Evolutionary conservation across 2,329 filamentous ascomycete species (phyloP).

Genomic region (Aulographum hederae): DNA sequence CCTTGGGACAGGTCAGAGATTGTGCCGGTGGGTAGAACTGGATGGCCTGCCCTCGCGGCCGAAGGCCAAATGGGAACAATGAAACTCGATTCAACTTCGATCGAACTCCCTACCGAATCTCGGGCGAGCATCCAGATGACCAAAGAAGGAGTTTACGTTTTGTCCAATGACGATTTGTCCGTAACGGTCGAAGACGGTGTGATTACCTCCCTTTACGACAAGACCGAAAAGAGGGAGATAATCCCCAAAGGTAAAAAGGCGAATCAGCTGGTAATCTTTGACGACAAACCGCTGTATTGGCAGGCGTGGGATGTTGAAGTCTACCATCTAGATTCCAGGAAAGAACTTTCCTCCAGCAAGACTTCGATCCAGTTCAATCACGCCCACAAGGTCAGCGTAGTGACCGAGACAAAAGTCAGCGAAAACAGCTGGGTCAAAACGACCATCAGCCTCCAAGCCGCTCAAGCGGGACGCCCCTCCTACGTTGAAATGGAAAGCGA

Average conservation of each 20-base stretch:
- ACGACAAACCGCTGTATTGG: constrained; percentile 96
- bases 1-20: constrained; percentile 70
- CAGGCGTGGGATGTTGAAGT: constrained; percentile 98
- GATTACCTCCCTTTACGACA: constrained; percentile 73
- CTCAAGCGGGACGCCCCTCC: not conserved
- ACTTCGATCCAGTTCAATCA: constrained; percentile 56
- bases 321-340: constrained; percentile 74
- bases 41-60: constrained; percentile 1
- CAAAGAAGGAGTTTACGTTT: constrained; percentile 53
- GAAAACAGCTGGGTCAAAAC: constrained; percentile 73
- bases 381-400: constrained; percentile 60
- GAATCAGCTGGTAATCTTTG: constrained; percentile 85
- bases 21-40: constrained; percentile 35
- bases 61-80: too few relatives aligned
- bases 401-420: constrained; percentile 75
- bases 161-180: constrained; percentile 61
- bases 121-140: too few relatives aligned
- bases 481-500: constrained; percentile 59
- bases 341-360: constrained; percentile 50
- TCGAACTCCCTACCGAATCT: too few relatives aligned
- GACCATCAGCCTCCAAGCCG: constrained; percentile 52
- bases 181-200: constrained; percentile 56
- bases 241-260: constrained; percentile 56
- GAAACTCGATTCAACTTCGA: too few relatives aligned
- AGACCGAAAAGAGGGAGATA: constrained; percentile 54